Conservation (phyloP, 2,329 filamentous ascomycete species). For the Penicillium sp. region DNA sequence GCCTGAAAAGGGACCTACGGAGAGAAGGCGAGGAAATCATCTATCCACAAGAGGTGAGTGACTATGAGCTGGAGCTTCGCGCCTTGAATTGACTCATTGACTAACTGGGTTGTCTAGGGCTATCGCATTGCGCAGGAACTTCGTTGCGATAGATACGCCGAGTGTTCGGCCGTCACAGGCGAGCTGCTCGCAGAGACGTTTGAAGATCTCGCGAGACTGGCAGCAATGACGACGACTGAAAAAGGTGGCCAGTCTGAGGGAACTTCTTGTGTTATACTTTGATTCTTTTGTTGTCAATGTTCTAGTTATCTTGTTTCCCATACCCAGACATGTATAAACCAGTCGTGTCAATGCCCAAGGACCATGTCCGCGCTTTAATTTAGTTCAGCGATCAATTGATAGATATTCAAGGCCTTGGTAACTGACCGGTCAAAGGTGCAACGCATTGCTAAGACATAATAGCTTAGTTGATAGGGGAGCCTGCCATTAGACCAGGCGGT, state of each 20-base stretch:
- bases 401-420: neutral
- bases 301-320: slow-evolving; percentile 2
- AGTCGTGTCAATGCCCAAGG: neutral
- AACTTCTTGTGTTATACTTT: slow-evolving; percentile 42
- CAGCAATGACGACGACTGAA: slow-evolving; percentile 57
- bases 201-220: slow-evolving; percentile 59
- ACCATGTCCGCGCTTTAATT: neutral
- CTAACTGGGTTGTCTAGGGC: slow-evolving; percentile 38
- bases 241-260: slow-evolving; percentile 50
- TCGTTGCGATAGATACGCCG: slow-evolving; percentile 60
- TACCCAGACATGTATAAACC: neutral
- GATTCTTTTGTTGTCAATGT: slow-evolving; percentile 11
- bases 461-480: neutral
- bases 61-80: slow-evolving; percentile 30
- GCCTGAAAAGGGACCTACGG: slow-evolving; percentile 58
- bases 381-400: neutral
- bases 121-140: slow-evolving; percentile 60
- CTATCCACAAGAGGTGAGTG: slow-evolving; percentile 42
- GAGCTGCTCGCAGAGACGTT: slow-evolving; percentile 59
- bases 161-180: slow-evolving; percentile 61
- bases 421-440: neutral
- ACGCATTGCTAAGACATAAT: neutral
- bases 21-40: slow-evolving; percentile 45
- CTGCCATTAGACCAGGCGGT: neutral
- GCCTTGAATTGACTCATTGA: neutral